Evolutionary conservation across 768 basidiomycete genomes (phyloP), one percentile per base, ranked within the genome.

Genomic region (Russula earlei): DNA sequence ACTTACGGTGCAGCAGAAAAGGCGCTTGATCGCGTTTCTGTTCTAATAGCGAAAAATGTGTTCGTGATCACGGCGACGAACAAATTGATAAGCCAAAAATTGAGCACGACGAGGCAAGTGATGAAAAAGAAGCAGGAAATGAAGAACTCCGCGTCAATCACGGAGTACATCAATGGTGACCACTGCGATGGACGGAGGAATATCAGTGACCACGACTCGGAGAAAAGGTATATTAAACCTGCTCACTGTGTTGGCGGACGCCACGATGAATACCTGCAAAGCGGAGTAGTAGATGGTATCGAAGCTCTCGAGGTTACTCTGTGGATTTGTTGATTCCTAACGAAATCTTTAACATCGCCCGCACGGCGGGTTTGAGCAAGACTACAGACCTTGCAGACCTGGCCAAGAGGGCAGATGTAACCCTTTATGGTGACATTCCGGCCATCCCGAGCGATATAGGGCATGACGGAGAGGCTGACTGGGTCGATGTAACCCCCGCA

Each of bases 11-110:
- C 82, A 29, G 90, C 90, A 34, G 91, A 92, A 67, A 97, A 98
- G 0, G 94, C 95, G 67, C 89, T 92, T 67, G 85, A 87, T 67
- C 84, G 81, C 3, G 94, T 96, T 64, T 91, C 84, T 4, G 81
- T 77, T 34, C 91, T 76, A 58, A 96, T 96, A 15, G 87, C 88
- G 17, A 82, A 82, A 67, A 98, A 98, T 0, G 90, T 89, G 65
- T 91, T 87, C 27, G 91, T 91, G 60, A 95, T 94, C n/a, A 96
- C 92, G 17, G 94, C 93, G 54, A 96, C 90, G 67, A 94, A 87
- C 42, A 96, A 70, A 67, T 93, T 92, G 75, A 94, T 85, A 55
- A 95, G 75, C 90, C 90, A 91, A 67, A 96, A 91, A 69, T 97
- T 95, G 63, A 97, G 77, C 22, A 96, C 78, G 61, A 98, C 72